Evolutionary conservation across 495 filamentous ascomycete species (phyloP).

Genomic region (Glarea lozoyensis): DNA sequence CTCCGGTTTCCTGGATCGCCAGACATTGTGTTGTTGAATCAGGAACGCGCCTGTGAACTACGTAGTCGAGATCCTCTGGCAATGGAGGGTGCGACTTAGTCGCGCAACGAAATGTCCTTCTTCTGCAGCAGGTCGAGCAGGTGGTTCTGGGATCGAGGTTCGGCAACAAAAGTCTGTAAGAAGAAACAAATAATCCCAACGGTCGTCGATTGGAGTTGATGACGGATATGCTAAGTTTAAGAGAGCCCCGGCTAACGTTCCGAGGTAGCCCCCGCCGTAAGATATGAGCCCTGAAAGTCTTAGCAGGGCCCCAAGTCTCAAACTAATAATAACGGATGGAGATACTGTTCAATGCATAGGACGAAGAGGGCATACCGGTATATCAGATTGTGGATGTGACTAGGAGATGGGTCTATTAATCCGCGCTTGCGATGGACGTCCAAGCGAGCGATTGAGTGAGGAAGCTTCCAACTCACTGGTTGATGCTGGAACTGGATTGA

Average conservation of each 20-base stretch:
- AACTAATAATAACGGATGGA: conserved; percentile 13
- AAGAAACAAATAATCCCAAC: conserved; percentile 9
- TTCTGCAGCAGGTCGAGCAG: no score
- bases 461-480: no score
- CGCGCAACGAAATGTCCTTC: no score
- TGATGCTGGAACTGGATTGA: no score
- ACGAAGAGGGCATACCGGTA: conserved; percentile 20
- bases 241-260: conserved; percentile 13
- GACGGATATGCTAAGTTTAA: conserved; percentile 12
- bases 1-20: conserved; percentile 45
- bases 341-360: conserved; percentile 11
- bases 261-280: not conserved
- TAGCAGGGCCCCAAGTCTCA: conserved; percentile 16
- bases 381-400: conserved; percentile 5
- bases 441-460: not conserved
- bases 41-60: no score
- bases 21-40: conserved; percentile 40
- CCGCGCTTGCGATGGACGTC: no score
- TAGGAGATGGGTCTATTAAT: conserved; percentile 10
- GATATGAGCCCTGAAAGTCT: conserved; percentile 7
- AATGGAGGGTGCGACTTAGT: no score
- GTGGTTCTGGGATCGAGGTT: conserved; percentile 1
- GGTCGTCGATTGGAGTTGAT: conserved; percentile 6
- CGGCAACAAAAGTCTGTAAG: not conserved
- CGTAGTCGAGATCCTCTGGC: no score